Evolutionary conservation across 179 eudicot genomes (phyloP).

Genomic region (Spergularia azorica): DNA sequence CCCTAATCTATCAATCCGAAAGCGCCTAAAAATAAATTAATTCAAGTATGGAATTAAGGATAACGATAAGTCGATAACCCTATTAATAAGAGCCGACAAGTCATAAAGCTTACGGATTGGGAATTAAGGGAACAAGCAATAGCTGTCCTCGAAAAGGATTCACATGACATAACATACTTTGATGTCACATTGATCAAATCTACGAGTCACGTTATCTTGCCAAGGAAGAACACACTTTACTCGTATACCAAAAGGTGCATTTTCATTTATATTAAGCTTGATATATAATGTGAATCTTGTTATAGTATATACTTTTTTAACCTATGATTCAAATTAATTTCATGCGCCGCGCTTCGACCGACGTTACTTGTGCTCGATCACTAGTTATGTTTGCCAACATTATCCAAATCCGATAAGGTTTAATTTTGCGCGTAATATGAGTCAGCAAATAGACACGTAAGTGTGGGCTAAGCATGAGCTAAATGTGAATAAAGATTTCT

Average conservation of each 20-base stretch:
- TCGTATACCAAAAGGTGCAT: conserved; percentile 19
- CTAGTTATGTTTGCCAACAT: neutral
- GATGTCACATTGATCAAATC: neutral
- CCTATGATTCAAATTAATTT: conserved; percentile 7
- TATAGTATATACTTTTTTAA: neutral
- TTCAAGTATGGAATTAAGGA: too few relatives aligned
- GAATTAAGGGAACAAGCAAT: conserved; percentile 24
- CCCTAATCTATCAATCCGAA: too few relatives aligned
- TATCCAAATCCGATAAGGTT: neutral
- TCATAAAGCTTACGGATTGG: neutral
- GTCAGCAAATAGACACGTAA: conserved; percentile 17
- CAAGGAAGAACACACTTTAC: conserved; percentile 15
- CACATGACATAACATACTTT: conserved; percentile 28
- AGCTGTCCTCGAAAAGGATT: conserved; percentile 27
- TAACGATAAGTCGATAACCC: too few relatives aligned
- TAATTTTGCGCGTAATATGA: conserved; percentile 4
- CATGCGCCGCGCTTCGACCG: neutral
- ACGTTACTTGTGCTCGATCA: neutral
- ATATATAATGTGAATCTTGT: conserved; percentile 26
- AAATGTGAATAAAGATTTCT: neutral
- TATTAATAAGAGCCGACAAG: neutral
- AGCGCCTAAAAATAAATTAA: too few relatives aligned
- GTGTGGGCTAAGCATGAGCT: neutral
- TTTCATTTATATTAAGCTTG: neutral
- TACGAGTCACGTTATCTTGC: conserved; percentile 23